A percentile compares a stretch with the other conserved stretches of the same genome.
These are phyloP conservation scores for Zopfia rhizophila DNA, from an alignment of 2,329 filamentous ascomycete species.

Conservation along the genomic window DNA sequence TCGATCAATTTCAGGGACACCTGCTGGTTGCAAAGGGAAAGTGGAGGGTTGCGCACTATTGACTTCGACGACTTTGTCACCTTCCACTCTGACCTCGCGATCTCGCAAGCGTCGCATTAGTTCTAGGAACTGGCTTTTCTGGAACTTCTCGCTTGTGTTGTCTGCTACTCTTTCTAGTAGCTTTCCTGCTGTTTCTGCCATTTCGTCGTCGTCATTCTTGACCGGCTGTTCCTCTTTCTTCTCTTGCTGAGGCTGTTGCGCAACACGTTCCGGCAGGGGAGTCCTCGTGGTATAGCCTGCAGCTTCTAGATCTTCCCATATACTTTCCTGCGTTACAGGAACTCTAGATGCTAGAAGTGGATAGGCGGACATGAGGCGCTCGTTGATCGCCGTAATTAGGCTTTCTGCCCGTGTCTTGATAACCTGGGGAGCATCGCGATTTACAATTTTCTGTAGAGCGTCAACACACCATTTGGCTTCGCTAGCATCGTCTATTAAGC, in stretches of 20 bases:
- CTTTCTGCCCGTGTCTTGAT: slow-evolving; percentile 36
- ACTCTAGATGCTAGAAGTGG: slow-evolving; percentile 33
- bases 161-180: slow-evolving; percentile 75
- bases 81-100: slow-evolving; percentile 76
- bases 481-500: slow-evolving; percentile 39
- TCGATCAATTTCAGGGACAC: slow-evolving; percentile 38
- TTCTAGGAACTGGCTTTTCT: slow-evolving; percentile 78
- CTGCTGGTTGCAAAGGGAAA: slow-evolving; percentile 12
- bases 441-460: slow-evolving; percentile 39
- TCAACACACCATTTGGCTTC: slow-evolving; percentile 48
- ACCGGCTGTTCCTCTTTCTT: slow-evolving; percentile 36
- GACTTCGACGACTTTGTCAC: slow-evolving; percentile 72
- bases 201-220: slow-evolving; percentile 68
- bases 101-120: slow-evolving; percentile 81
- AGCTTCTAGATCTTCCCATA: slow-evolving; percentile 43
- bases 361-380: slow-evolving; percentile 49
- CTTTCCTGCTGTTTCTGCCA: slow-evolving; percentile 76
- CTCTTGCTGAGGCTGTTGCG: slow-evolving; percentile 43
- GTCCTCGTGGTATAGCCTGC: slow-evolving; percentile 40
- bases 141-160: slow-evolving; percentile 78
- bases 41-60: slow-evolving; percentile 33
- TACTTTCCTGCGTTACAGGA: slow-evolving; percentile 33
- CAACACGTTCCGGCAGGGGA: slow-evolving; percentile 25
- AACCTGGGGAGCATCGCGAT: slow-evolving; percentile 36
- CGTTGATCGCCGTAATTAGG: slow-evolving; percentile 45